A percentile compares a stretch with the other conserved stretches of the same genome.
These are phyloP conservation scores for Calophaca sinica DNA, from an alignment of 306 rosid species.

Conservation along the genomic window DNA sequence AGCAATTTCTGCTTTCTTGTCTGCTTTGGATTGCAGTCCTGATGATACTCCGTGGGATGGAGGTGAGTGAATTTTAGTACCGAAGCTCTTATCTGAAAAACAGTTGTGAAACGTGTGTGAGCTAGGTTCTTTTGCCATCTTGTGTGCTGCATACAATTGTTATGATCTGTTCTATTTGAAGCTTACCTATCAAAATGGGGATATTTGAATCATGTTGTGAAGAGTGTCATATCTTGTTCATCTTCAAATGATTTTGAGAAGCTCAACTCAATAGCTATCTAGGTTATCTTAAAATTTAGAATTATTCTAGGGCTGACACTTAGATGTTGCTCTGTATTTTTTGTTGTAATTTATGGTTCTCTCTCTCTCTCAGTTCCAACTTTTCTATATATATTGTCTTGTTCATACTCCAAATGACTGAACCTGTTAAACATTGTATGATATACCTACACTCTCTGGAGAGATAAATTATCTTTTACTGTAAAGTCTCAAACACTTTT, in stretches of 20 bases:
- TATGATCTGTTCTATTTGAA: slow-evolving; percentile 1
- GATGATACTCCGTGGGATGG: slow-evolving; percentile 65
- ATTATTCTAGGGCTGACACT: not conserved
- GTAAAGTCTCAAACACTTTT: no score
- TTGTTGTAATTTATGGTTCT: not conserved
- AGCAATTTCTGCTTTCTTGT: slow-evolving; percentile 55
- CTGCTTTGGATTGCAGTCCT: slow-evolving; percentile 60
- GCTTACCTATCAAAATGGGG: not conserved
- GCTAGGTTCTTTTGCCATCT: slow-evolving; percentile 2
- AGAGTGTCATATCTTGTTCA: not conserved
- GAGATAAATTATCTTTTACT: not conserved
- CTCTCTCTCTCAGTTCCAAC: not conserved
- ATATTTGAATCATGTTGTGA: slow-evolving; percentile 14
- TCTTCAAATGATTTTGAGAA: slow-evolving; percentile 2
- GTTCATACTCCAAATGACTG: not conserved
- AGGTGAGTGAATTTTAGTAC: slow-evolving; percentile 46
- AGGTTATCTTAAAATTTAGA: not conserved
- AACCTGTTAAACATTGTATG: not conserved
- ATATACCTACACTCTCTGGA: not conserved
- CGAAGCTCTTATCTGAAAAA: not conserved
- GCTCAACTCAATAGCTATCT: not conserved
- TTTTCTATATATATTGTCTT: not conserved
- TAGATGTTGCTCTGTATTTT: not conserved
- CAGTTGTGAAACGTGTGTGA: not conserved
- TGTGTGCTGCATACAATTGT: not conserved